Evolutionary conservation across 306 rosid genomes (phyloP).

Genomic region (Vicia sativa): DNA sequence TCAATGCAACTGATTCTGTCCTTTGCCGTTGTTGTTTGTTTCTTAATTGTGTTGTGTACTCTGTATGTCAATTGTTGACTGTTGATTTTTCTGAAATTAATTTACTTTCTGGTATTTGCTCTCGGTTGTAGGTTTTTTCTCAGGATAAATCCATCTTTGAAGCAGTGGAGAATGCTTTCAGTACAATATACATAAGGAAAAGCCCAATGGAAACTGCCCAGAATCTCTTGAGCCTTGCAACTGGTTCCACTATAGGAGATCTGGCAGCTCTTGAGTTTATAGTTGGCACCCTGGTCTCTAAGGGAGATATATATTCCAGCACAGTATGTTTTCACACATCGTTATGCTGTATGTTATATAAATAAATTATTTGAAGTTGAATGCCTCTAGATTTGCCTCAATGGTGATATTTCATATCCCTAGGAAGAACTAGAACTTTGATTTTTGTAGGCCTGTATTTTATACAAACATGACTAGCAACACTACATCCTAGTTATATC

Average conservation of each 20-base stretch:
- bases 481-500: slow-evolving; percentile 14
- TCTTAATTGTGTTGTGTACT: slow-evolving; percentile 13
- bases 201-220: slow-evolving; percentile 79
- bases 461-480: slow-evolving; percentile 19
- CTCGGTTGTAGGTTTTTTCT: slow-evolving; percentile 74
- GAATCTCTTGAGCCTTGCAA: slow-evolving; percentile 75
- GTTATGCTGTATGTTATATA: slow-evolving; percentile 23
- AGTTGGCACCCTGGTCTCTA: slow-evolving; percentile 75
- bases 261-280: slow-evolving; percentile 92
- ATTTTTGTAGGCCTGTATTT: slow-evolving; percentile 13
- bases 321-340: slow-evolving; percentile 56
- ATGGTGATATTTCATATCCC: slow-evolving; percentile 16
- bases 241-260: slow-evolving; percentile 88
- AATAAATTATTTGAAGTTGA: slow-evolving; percentile 8
- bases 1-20: neutral
- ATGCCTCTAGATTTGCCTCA: slow-evolving; percentile 27
- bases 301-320: slow-evolving; percentile 85
- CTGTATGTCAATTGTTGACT: slow-evolving; percentile 20
- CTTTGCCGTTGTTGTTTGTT: neutral
- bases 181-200: slow-evolving; percentile 78
- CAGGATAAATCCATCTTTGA: slow-evolving; percentile 94
- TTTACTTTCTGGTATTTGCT: slow-evolving; percentile 37
- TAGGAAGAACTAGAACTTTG: slow-evolving; percentile 3
- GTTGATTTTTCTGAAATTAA: slow-evolving; percentile 30
- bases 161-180: slow-evolving; percentile 93